Conservation (phyloP, 805 yeast genomes). For the Cephaloascus albidus region DNA sequence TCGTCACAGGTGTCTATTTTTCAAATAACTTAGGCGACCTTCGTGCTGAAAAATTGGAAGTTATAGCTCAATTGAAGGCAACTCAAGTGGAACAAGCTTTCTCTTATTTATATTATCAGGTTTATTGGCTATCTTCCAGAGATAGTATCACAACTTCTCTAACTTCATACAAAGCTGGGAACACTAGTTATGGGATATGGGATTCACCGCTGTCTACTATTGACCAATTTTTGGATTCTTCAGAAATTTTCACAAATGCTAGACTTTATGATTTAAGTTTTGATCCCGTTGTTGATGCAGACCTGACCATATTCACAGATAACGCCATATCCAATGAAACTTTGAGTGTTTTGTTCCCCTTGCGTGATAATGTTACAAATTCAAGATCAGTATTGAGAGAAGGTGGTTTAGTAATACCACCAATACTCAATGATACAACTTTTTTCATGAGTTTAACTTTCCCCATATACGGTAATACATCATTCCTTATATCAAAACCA, state of each 20-base stretch:
- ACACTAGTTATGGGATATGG: conserved; percentile 37
- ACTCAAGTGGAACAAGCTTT: conserved; percentile 69
- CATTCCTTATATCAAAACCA: conserved; percentile 51
- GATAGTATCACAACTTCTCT: conserved; percentile 54
- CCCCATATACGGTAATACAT: conserved; percentile 67
- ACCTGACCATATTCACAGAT: background rate
- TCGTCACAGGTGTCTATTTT: conserved; percentile 68
- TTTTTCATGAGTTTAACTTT: conserved; percentile 68
- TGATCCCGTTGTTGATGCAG: conserved; percentile 29
- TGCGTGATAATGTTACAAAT: conserved; percentile 32
- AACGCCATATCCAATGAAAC: background rate
- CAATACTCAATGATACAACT: conserved; percentile 35
- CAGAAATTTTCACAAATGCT: conserved; percentile 55
- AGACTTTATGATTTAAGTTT: conserved; percentile 57
- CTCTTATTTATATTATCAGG: conserved; percentile 56
- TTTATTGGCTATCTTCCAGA: conserved; percentile 52
- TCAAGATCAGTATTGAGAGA: conserved; percentile 32
- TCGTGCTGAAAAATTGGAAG: conserved; percentile 62
- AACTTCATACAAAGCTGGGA: conserved; percentile 62
- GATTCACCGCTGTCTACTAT: conserved; percentile 37
- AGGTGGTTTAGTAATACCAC: conserved; percentile 57
- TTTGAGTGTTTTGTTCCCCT: conserved; percentile 29
- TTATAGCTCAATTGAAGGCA: conserved; percentile 74
- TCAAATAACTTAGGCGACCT: conserved; percentile 49
- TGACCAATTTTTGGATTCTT: conserved; percentile 52